Evolutionary conservation across 2,329 filamentous ascomycete genomes (phyloP).

Genomic region (Exserohilum rostratum): DNA sequence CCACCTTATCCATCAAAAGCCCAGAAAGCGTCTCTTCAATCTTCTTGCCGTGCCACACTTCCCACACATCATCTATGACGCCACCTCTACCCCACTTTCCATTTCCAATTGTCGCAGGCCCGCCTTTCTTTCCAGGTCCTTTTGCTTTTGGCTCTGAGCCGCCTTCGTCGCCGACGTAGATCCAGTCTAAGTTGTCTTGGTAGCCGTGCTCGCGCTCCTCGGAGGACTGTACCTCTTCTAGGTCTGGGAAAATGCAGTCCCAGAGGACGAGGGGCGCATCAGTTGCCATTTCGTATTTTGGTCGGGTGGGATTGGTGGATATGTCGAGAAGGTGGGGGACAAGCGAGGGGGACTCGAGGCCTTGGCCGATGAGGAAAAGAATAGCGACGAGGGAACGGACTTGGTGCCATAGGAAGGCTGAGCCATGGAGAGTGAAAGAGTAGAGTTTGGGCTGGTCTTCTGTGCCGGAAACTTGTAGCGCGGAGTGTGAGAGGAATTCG

Average conservation of each 20-base stretch:
- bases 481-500: slow-evolving; percentile 36
- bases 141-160: slow-evolving; percentile 54
- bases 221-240: slow-evolving; percentile 46
- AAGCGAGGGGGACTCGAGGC: slow-evolving; percentile 76
- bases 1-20: slow-evolving; percentile 70
- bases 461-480: slow-evolving; percentile 16
- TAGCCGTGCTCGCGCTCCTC: slow-evolving; percentile 50
- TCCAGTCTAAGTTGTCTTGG: slow-evolving; percentile 74
- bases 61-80: slow-evolving; percentile 69
- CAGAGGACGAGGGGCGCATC: slow-evolving; percentile 91
- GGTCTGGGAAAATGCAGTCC: slow-evolving; percentile 85
- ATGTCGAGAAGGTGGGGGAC: slow-evolving; percentile 78
- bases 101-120: slow-evolving; percentile 21
- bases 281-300: slow-evolving; percentile 87
- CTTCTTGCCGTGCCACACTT: slow-evolving; percentile 80
- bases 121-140: slow-evolving; percentile 19
- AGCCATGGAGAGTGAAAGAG: slow-evolving; percentile 85
- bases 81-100: slow-evolving; percentile 47
- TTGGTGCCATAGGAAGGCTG: slow-evolving; percentile 97
- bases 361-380: slow-evolving; percentile 90
- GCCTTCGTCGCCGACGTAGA: slow-evolving; percentile 74
- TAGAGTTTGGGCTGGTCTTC: slow-evolving; percentile 69
- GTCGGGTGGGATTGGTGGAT: slow-evolving; percentile 72
- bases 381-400: slow-evolving; percentile 93
- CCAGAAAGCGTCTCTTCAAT: slow-evolving; percentile 87